phyloP scores from a whole-genome alignment of 768 basidiomycete genomes.

The Rhizopogon rudus region DNA sequence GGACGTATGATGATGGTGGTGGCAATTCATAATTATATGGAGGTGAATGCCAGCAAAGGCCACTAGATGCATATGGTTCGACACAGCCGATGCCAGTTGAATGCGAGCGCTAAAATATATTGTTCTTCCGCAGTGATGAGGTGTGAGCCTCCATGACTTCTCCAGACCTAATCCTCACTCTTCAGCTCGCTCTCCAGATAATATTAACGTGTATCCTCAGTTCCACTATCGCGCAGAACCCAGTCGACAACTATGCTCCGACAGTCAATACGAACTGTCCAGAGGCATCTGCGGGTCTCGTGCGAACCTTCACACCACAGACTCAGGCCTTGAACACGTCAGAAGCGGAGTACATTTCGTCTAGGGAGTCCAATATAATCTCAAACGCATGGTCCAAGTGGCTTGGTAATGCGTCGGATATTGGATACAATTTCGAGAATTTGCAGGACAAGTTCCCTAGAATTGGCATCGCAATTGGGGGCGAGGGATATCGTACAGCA shows the following conservation, averaged over 20 bases:
- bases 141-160: neutral
- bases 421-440: conserved; percentile 47
- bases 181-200: neutral
- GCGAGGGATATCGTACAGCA: conserved; percentile 67
- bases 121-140: neutral
- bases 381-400: conserved; percentile 53
- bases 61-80: no score
- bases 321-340: conserved; percentile 46
- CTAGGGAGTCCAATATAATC: conserved; percentile 36
- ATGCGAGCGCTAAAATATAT: no score
- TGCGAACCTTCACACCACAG: conserved; percentile 46
- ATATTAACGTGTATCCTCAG: neutral
- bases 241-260: conserved; percentile 50
- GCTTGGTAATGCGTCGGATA: conserved; percentile 47
- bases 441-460: conserved; percentile 42
- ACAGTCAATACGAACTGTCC: conserved; percentile 45
- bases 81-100: no score
- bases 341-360: conserved; percentile 44
- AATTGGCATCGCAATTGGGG: conserved; percentile 63
- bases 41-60: no score
- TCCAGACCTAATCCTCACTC: neutral
- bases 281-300: conserved; percentile 40
- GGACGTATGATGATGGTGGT: no score
- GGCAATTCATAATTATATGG: no score
- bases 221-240: conserved; percentile 14